These are phyloP conservation scores for Lyophyllum decastes DNA, from an alignment of 768 basidiomycete species.

Conservation along the genomic window DNA sequence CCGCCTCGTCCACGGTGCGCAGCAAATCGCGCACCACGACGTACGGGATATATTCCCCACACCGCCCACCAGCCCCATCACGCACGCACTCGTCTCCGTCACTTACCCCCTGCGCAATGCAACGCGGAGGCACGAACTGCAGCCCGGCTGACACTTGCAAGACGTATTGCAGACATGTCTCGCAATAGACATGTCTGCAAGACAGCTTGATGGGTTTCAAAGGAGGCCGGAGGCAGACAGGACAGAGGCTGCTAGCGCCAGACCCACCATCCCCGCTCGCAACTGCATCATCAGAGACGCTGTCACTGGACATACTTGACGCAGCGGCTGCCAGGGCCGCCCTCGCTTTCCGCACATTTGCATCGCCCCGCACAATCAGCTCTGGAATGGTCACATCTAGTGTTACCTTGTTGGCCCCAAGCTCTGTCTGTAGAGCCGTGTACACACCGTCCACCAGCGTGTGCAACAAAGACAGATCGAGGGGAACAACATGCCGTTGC, in stretches of 20 bases:
- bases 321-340: not conserved
- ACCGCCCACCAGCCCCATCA: not conserved
- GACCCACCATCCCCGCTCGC: not conserved
- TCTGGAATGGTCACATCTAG: conserved; percentile 42
- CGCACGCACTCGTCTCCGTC: not conserved
- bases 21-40: conserved; percentile 39
- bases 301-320: not conserved
- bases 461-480: conserved; percentile 35
- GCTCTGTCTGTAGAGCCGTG: conserved; percentile 32
- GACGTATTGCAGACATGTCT: conserved; percentile 45
- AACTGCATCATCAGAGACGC: not conserved
- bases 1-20: conserved; percentile 34
- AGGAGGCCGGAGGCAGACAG: conserved; percentile 40
- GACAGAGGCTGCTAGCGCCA: conserved; percentile 26
- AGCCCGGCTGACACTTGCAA: conserved; percentile 33
- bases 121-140: conserved; percentile 32
- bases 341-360: conserved; percentile 19
- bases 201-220: conserved; percentile 34
- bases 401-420: conserved; percentile 42
- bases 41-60: conserved; percentile 36
- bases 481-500: conserved; percentile 33
- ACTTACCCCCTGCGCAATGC: conserved; percentile 28
- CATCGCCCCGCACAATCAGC: conserved; percentile 43
- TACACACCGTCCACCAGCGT: conserved; percentile 41
- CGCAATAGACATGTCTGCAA: conserved; percentile 58